Base-by-base conservation (phyloP, 1,284 basidiomycete genomes). In the Fomitopsis betulina region DNA sequence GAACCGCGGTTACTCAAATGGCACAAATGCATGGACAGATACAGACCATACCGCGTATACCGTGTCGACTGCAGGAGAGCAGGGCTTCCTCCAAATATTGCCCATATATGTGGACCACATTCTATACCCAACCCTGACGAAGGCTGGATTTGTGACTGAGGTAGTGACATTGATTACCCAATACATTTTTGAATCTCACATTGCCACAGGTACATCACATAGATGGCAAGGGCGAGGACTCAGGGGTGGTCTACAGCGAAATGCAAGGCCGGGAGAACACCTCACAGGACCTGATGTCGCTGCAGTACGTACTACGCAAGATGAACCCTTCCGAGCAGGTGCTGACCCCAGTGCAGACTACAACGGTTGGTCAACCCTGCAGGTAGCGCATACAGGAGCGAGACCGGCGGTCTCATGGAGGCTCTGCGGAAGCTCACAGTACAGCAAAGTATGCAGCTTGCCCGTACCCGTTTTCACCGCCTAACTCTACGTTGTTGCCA, bases 211-310 rank as follows among this genome's bases (percentile, higher is more conserved):
- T 96, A 17, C 93, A 96, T 72, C 96, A 98, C 72, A 87, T 98
- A 67, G 92, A 98, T 72, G 83, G 83, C 10, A 86, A 93, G 68
- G 96, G 94, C 5, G 86, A 96, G 67, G 87, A 99, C 69, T 92
- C 93, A 10, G 97, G 97, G 50, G 97, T 99, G 2, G 97, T 99
- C 30, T 98, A 96, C 72, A 93, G 90, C 66, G 93, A 96, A 76
- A 99, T 99, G 97, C 96, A 99, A 76, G 97, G 94, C 0, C 83
- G 96, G 52, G 91, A 99, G 76, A 98, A 98, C 69, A 93, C 91
- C 5, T 85, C 91, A 0, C 87, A 85, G 13, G 94, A 98, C 76
- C 78, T 98, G 43, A 96, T 98, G 91, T 86, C 88, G 53, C 81
- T 96, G 47, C 77, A 84, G 93, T 94, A 66, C 57, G 79, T 43